Conservation (phyloP, 2,329 filamentous ascomycete species). For the Fusarium mangiferae region DNA sequence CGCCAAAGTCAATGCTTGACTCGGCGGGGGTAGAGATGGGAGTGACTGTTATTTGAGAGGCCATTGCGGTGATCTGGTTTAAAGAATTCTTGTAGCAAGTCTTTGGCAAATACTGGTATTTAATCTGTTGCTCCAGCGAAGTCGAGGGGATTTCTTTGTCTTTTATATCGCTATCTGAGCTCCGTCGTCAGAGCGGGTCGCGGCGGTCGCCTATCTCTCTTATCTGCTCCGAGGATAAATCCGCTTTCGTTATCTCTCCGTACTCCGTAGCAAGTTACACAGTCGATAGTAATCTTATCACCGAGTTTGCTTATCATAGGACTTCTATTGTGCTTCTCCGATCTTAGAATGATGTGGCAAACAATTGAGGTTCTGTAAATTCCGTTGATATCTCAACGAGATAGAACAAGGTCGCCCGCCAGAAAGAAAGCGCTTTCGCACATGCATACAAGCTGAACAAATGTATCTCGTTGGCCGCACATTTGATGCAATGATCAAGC, state of each 20-base stretch:
- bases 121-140: not conserved
- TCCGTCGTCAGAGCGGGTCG: constrained; percentile 1
- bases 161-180: constrained; percentile 18
- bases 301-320: not conserved
- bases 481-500: not conserved
- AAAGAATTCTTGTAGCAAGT: not conserved
- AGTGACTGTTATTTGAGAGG: constrained; percentile 47
- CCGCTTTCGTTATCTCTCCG: not conserved
- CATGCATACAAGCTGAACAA: not conserved
- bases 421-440: not conserved
- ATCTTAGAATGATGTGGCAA: too few relatives aligned
- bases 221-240: not conserved
- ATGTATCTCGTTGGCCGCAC: not conserved
- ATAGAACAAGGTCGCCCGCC: not conserved
- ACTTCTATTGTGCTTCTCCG: not conserved
- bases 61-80: constrained; percentile 13
- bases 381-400: not conserved
- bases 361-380: not conserved
- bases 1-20: constrained; percentile 68
- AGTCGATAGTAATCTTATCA: not conserved
- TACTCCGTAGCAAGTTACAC: not conserved
- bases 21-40: constrained; percentile 51
- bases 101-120: not conserved
- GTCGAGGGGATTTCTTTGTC: not conserved
- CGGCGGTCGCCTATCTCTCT: constrained; percentile 36